phyloP scores from a whole-genome alignment of 2,329 filamentous ascomycete species.

The Herpotrichia juniperi region DNA sequence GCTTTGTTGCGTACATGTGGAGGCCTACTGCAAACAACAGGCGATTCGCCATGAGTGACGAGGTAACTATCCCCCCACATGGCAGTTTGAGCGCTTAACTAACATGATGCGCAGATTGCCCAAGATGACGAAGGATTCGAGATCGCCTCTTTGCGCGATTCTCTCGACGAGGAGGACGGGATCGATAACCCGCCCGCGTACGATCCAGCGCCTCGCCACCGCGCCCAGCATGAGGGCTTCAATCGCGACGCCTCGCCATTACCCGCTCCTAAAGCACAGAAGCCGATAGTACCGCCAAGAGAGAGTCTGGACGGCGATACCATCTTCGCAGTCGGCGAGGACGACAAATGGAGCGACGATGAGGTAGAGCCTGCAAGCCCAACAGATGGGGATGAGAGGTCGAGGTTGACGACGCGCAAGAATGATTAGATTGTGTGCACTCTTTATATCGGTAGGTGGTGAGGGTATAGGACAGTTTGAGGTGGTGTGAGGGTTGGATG shows the following conservation, averaged over 20 bases:
- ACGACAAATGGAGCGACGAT: slow-evolving; percentile 83
- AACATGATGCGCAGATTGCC: slow-evolving; percentile 67
- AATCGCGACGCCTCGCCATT: slow-evolving; percentile 55
- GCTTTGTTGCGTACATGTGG: slow-evolving; percentile 95
- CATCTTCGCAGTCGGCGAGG: slow-evolving; percentile 89
- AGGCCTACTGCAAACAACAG: slow-evolving; percentile 95
- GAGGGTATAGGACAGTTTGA: background rate
- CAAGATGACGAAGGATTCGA: slow-evolving; percentile 99
- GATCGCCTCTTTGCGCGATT: slow-evolving; percentile 87
- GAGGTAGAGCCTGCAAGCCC: slow-evolving; percentile 63
- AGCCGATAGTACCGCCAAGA: slow-evolving; percentile 56
- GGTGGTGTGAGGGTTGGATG: background rate
- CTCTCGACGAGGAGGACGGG: slow-evolving; percentile 67
- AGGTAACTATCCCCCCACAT: slow-evolving; percentile 58
- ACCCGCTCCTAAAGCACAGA: slow-evolving; percentile 59
- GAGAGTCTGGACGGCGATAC: slow-evolving; percentile 85
- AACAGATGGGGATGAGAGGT: slow-evolving; percentile 35
- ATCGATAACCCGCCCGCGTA: slow-evolving; percentile 46
- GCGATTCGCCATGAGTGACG: slow-evolving; percentile 97
- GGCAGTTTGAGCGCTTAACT: slow-evolving; percentile 18
- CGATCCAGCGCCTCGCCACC: slow-evolving; percentile 44
- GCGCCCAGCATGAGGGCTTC: slow-evolving; percentile 20
- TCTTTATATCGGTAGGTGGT: background rate
- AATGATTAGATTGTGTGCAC: slow-evolving; percentile 26
- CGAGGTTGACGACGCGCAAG: slow-evolving; percentile 42